Base-by-base conservation (phyloP, 1,284 basidiomycete species). In the Gastroboletus turbinatus region DNA sequence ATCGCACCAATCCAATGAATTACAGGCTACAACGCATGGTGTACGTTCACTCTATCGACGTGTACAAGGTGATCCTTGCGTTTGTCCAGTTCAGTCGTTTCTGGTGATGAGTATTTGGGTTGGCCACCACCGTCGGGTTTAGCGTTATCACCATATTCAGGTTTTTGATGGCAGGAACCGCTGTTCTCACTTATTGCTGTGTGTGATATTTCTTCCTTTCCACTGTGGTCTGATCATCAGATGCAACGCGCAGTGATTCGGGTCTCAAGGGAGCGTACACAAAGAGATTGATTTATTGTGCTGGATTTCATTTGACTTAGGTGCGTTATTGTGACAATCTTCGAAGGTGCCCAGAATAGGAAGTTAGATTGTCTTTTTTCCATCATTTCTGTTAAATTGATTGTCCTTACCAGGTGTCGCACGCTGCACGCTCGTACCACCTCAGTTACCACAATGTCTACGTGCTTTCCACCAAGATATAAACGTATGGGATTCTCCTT, bases 81-180 rank as follows among this genome's bases (percentile, higher is more conserved):
- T n/a, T 48, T 23, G 7, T 43, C 45, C 19, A 8, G 11, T 27
- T 27, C 32, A 10, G n/a, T 32, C 14, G 27, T 52, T 53, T 47
- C 25, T 57, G 27, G 45, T n/a, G 50, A 19, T 16, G 33, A 11
- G 7, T n/a, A 23, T 33, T 32, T 39, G n/a, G n/a, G 11, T 36
- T 30, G 35, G n/a, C 21, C 19, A 30, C n/a, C 17, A 17, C 19
- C 38, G 13, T 59, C 60, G 56, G 38, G n/a, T 35, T 59, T 55
- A 25, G 30, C 33, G 1, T 19, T 46, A 56, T 46, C 57, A 30
- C 52, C 43, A 33, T 23, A 29, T 39, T 35, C 39, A 30, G 30
- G 19, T 43, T 35, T 36, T 39, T 39, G 9, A 13, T n/a, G 38
- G 38, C 42, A 38, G n/a, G 35, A 39, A 27, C 19, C 25, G 14